Base-by-base conservation (phyloP, 2,329 filamentous ascomycete genomes). In the Talaromyces sp. region DNA sequence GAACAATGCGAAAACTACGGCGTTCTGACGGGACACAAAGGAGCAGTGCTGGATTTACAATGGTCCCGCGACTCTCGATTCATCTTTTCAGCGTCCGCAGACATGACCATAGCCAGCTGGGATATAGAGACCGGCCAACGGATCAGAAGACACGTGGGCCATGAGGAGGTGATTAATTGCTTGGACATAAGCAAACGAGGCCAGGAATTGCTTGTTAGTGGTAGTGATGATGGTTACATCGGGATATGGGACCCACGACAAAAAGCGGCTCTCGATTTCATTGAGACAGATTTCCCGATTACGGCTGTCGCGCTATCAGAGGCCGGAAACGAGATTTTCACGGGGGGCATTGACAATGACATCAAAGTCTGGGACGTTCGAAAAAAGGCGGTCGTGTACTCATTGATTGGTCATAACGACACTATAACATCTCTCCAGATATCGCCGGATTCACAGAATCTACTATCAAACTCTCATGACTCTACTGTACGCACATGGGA, bases 341-440 rank as follows among this genome's bases (percentile, higher is more conserved):
- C 89, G 6, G 93, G 93, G 48, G 89, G 92, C 21, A 97, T 99
- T 65, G 94, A 97, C 76, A 97, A 97, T 70, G 91, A 95, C 66
- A 96, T 99, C 71, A 91, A 92, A 67, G 92, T 96, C 19, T 99
- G 94, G 93, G 94, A 99, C 74, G 77, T 97, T 69, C 86, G 94
- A 64, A 97, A 96, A 78, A 91, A 95, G 74, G 84, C 88, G 6
- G 84, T 95, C 2, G 85, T 91, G 5, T 97, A 97, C 74, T 88
- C 88, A 1, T 87, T 99, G 81, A 75, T 89, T 11, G 94, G 94
- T 0, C 94, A 99, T 72, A 88, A 85, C 55, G 94, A 99, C 70
- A 97, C 93, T 0, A 81, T 99, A 62, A 96, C 92, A 2, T 96
- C 91, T 11, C 80, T 99, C 48, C 82, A 89, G 56, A 84, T 97